Evolutionary conservation across 164 flowering plant genomes (phyloP).

Genomic region (Vitis riparia): DNA sequence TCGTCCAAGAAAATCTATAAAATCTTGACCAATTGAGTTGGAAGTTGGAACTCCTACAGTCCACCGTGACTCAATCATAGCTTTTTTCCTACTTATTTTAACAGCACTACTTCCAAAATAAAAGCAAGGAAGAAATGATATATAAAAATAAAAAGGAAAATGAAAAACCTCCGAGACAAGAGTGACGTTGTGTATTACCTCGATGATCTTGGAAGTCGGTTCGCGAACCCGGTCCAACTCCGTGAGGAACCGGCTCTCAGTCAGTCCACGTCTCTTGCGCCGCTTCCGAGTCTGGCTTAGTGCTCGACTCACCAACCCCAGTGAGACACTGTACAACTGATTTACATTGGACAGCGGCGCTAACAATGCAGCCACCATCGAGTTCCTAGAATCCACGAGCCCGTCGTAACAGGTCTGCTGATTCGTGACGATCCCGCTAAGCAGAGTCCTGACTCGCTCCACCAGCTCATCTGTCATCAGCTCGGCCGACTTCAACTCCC

Average conservation of each 20-base stretch:
- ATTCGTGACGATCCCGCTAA: constrained; percentile 53
- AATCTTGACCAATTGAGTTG: too few relatives aligned
- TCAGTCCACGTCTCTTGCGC: neutral
- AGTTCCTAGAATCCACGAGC: constrained; percentile 26
- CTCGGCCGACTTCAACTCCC: constrained; percentile 25
- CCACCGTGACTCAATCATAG: too few relatives aligned
- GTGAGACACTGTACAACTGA: constrained; percentile 46
- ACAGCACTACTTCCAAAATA: too few relatives aligned
- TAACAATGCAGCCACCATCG: constrained; percentile 15
- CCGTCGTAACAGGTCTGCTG: constrained; percentile 59
- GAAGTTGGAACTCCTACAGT: too few relatives aligned
- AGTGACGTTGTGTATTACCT: constrained; percentile 10
- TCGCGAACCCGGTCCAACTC: constrained; percentile 11
- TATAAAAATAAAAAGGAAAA: too few relatives aligned
- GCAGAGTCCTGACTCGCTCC: constrained; percentile 27
- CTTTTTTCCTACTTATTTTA: too few relatives aligned
- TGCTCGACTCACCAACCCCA: constrained; percentile 38
- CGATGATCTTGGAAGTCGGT: constrained; percentile 17
- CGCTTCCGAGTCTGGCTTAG: constrained; percentile 17
- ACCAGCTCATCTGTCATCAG: constrained; percentile 19
- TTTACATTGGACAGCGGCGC: constrained; percentile 23
- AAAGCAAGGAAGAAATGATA: too few relatives aligned
- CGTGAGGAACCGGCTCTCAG: neutral
- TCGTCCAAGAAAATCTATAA: too few relatives aligned
- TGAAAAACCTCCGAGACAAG: too few relatives aligned